Percentiles rank a stretch among this genome's conserved stretches.
phyloP scores from a whole-genome alignment of 805 yeast genomes.

The Cyberlindnera petersonii region DNA sequence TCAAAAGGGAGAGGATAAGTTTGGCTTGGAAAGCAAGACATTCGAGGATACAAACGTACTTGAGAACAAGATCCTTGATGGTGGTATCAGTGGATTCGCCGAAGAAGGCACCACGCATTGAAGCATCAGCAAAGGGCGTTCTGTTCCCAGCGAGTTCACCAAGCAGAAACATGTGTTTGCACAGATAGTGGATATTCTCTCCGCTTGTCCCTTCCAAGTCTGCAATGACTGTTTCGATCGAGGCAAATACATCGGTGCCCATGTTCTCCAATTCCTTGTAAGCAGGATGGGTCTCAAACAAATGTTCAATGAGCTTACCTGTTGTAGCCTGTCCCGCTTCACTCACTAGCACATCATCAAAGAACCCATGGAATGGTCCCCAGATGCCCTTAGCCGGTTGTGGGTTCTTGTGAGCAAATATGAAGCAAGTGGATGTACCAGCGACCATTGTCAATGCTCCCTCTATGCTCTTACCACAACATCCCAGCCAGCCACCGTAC shows the following conservation, averaged over 20 bases:
- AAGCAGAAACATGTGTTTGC: conserved; percentile 40
- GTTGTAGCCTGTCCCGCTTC: conserved; percentile 60
- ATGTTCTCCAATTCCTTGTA: conserved; percentile 10
- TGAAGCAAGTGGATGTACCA: conserved; percentile 59
- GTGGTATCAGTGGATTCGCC: conserved; percentile 42
- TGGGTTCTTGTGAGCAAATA: conserved; percentile 29
- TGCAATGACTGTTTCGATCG: conserved; percentile 23
- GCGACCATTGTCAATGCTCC: conserved; percentile 47
- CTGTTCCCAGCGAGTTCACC: conserved; percentile 60
- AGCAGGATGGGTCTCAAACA: conserved; percentile 42
- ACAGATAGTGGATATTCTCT: conserved; percentile 25
- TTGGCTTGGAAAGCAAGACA: conserved; percentile 48
- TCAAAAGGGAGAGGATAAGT: conserved; percentile 35
- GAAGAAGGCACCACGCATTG: conserved; percentile 45
- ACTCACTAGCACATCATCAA: conserved; percentile 34
- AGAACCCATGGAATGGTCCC: conserved; percentile 52
- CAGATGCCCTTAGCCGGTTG: conserved; percentile 44
- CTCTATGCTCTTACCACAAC: conserved; percentile 26
- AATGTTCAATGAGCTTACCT: conserved; percentile 47
- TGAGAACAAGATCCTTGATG: conserved; percentile 33
- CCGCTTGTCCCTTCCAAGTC: conserved; percentile 15
- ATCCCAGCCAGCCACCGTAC: conserved; percentile 50
- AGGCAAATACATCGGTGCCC: conserved; percentile 19
- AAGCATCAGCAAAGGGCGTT: conserved; percentile 49
- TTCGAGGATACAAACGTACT: conserved; percentile 46